Evolutionary conservation across 2,329 filamentous ascomycete genomes (phyloP).

Genomic region (Cryphonectria parasitica): DNA sequence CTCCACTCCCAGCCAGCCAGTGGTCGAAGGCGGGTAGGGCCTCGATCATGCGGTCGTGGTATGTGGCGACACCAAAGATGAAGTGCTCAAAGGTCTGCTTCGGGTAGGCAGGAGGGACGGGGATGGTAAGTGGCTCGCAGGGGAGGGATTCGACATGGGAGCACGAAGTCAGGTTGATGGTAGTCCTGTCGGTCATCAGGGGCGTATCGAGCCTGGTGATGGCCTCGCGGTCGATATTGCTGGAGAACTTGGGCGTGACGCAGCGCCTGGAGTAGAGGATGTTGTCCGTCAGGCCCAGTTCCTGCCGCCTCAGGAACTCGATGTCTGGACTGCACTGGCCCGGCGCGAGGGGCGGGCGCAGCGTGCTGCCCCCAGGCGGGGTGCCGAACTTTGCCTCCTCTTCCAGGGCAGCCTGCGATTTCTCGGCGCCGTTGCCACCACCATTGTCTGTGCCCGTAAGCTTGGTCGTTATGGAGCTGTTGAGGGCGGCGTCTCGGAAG

Average conservation of each 20-base stretch:
- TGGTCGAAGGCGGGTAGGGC: slow-evolving; percentile 57
- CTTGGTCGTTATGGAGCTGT: slow-evolving; percentile 23
- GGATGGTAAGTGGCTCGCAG: slow-evolving; percentile 50
- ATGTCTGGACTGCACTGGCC: slow-evolving; percentile 33
- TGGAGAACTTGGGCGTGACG: slow-evolving; percentile 43
- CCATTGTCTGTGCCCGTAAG: not conserved
- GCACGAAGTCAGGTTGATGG: slow-evolving; percentile 37
- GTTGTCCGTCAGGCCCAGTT: slow-evolving; percentile 44
- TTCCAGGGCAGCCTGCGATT: slow-evolving; percentile 23
- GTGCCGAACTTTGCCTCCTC: slow-evolving; percentile 27
- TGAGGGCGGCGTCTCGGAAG: slow-evolving; percentile 25
- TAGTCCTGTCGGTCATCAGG: slow-evolving; percentile 40
- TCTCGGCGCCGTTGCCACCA: not conserved
- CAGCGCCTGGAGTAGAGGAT: slow-evolving; percentile 51
- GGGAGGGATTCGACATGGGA: slow-evolving; percentile 32
- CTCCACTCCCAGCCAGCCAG: slow-evolving; percentile 57
- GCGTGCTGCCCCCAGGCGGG: slow-evolving; percentile 13
- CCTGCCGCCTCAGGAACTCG: slow-evolving; percentile 35
- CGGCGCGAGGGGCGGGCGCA: slow-evolving; percentile 27
- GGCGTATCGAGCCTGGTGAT: slow-evolving; percentile 44
- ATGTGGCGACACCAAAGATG: slow-evolving; percentile 62
- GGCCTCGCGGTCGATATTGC: slow-evolving; percentile 41
- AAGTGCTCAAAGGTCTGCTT: slow-evolving; percentile 52
- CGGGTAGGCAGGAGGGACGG: slow-evolving; percentile 51
- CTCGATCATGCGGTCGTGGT: slow-evolving; percentile 51